These are phyloP conservation scores for Delonix regia DNA, from an alignment of 306 rosid species.

Conservation along the genomic window DNA sequence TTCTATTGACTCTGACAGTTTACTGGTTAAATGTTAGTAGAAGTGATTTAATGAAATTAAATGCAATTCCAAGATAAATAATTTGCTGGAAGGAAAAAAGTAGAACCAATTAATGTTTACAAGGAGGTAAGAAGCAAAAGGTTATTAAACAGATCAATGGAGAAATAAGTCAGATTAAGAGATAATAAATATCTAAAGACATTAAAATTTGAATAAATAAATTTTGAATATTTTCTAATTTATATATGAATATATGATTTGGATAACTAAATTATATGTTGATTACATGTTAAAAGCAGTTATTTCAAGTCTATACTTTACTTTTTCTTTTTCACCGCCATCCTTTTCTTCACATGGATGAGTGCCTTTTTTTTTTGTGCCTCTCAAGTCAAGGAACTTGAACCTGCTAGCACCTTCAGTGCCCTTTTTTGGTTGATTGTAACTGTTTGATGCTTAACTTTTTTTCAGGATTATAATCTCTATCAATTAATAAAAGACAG, in stretches of 20 bases:
- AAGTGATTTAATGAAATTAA: background rate
- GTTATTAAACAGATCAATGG: background rate
- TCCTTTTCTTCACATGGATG: background rate
- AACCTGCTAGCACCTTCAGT: conserved; percentile 2
- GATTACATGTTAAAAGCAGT: background rate
- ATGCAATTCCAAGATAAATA: background rate
- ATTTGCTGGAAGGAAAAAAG: background rate
- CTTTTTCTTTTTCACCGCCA: background rate
- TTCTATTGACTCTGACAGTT: background rate
- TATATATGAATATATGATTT: background rate
- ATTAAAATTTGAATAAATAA: background rate
- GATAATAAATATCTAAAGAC: background rate
- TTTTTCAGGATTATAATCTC: conserved; percentile 72
- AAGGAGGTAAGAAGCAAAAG: background rate
- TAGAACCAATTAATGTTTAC: background rate
- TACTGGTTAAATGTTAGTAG: background rate
- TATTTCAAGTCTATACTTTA: too few species aligned
- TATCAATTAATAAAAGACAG: conserved; percentile 78
- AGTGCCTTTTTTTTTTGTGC: too few species aligned
- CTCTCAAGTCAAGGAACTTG: background rate
- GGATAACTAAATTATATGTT: background rate
- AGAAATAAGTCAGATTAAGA: background rate
- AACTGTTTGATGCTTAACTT: conserved; percentile 46
- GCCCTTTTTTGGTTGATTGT: background rate
- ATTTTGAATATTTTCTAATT: background rate